Conservation (phyloP, 768 basidiomycete species). For the Trametes maxima region DNA sequence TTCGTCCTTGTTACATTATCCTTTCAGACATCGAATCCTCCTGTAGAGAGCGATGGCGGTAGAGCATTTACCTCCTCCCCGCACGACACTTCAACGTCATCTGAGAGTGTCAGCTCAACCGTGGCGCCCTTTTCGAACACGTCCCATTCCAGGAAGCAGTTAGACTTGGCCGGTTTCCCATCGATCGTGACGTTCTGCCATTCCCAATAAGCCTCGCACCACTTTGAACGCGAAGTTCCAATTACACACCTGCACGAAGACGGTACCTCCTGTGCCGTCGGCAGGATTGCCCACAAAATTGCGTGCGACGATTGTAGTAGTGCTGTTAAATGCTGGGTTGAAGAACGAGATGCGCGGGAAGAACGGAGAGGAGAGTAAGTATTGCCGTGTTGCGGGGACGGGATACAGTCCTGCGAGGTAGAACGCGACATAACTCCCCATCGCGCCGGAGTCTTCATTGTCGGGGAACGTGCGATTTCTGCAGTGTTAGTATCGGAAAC, state of each 20-base stretch:
- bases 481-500: neutral
- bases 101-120: constrained; percentile 57
- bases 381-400: constrained; percentile 60
- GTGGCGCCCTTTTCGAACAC: constrained; percentile 54
- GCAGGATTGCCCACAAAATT: constrained; percentile 56
- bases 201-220: neutral
- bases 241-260: constrained; percentile 55
- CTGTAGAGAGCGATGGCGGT: constrained; percentile 65
- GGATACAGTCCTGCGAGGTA: constrained; percentile 65
- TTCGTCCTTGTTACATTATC: neutral
- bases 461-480: neutral
- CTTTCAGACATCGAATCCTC: constrained; percentile 43
- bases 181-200: constrained; percentile 57
- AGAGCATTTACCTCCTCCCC: constrained; percentile 43
- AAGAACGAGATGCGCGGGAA: constrained; percentile 62
- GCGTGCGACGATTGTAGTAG: constrained; percentile 53
- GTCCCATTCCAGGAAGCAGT: constrained; percentile 68
- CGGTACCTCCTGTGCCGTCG: constrained; percentile 52
- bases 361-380: constrained; percentile 62
- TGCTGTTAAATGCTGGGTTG: constrained; percentile 59
- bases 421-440: constrained; percentile 64
- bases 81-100: constrained; percentile 54
- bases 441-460: constrained; percentile 46
- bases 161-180: constrained; percentile 58
- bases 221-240: neutral